These are phyloP conservation scores for Ananas comosus DNA, from an alignment of 176 grass and related monocot species.

Conservation along the genomic window DNA sequence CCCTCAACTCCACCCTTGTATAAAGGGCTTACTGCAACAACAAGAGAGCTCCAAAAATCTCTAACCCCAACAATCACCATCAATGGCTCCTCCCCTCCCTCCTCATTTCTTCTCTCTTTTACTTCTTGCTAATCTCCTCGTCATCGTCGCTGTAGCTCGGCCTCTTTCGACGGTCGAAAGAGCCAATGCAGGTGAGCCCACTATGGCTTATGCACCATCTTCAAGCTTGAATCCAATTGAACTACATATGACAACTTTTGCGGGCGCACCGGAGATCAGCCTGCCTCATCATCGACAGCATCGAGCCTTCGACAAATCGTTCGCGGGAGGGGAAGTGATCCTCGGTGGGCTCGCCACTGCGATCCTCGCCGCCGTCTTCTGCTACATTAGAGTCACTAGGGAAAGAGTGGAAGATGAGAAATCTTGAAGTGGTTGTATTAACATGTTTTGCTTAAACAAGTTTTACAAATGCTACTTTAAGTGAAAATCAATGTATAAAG, in stretches of 20 bases:
- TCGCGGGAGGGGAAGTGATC: slow-evolving; percentile 69
- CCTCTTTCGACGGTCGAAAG: no score
- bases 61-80: no score
- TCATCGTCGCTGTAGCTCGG: no score
- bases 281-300: slow-evolving; percentile 17
- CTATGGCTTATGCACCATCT: background rate
- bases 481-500: no score
- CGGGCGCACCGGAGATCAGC: slow-evolving; percentile 26
- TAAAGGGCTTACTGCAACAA: no score
- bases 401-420: slow-evolving; percentile 45
- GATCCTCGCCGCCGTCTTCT: slow-evolving; percentile 48
- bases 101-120: no score
- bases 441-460: background rate
- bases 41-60: no score
- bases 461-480: no score
- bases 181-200: background rate
- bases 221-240: background rate
- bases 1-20: no score
- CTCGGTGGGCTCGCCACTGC: slow-evolving; percentile 47
- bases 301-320: slow-evolving; percentile 49
- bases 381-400: slow-evolving; percentile 85
- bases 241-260: slow-evolving; percentile 11
- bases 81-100: no score
- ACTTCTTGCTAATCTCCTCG: no score
- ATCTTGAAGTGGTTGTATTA: slow-evolving; percentile 23